These are phyloP conservation scores for Suhomyces bolitotheri DNA, from an alignment of 1,139 yeast species.

Conservation along the genomic window DNA sequence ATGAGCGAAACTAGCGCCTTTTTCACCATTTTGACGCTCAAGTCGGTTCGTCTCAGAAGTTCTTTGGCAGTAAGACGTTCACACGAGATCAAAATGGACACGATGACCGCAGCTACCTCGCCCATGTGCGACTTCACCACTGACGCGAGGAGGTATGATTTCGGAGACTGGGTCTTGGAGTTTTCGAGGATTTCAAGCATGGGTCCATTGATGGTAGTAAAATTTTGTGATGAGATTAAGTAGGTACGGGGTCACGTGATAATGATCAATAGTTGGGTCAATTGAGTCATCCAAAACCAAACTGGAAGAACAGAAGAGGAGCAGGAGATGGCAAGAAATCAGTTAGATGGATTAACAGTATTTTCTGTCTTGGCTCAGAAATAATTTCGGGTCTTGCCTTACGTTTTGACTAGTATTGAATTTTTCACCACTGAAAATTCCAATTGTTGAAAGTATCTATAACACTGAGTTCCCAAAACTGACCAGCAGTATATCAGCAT, in stretches of 20 bases:
- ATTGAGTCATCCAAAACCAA: too few relatives aligned
- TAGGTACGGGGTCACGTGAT: slow-evolving; percentile 5
- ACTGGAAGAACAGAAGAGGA: too few relatives aligned
- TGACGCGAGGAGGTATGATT: slow-evolving; percentile 55
- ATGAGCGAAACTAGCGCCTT: slow-evolving; percentile 62
- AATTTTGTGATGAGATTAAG: slow-evolving; percentile 10
- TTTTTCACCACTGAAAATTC: too few relatives aligned
- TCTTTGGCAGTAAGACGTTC: slow-evolving; percentile 59
- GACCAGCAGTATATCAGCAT: too few relatives aligned
- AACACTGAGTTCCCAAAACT: too few relatives aligned
- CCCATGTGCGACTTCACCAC: slow-evolving; percentile 61
- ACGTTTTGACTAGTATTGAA: too few relatives aligned
- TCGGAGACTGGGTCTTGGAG: slow-evolving; percentile 57
- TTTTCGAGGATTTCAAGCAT: slow-evolving; percentile 21
- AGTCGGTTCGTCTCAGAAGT: slow-evolving; percentile 38
- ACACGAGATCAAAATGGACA: slow-evolving; percentile 56
- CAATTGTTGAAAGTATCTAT: too few relatives aligned
- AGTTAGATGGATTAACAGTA: too few relatives aligned
- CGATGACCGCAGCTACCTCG: slow-evolving; percentile 58
- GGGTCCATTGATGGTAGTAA: neutral
- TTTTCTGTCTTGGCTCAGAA: too few relatives aligned
- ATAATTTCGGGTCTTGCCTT: too few relatives aligned
- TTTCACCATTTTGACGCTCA: slow-evolving; percentile 49
- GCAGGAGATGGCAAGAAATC: too few relatives aligned
- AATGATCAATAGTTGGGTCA: too few relatives aligned